These are phyloP conservation scores for Silene uniflora DNA, from an alignment of 148 eudicot genomes.

Conservation along the genomic window DNA sequence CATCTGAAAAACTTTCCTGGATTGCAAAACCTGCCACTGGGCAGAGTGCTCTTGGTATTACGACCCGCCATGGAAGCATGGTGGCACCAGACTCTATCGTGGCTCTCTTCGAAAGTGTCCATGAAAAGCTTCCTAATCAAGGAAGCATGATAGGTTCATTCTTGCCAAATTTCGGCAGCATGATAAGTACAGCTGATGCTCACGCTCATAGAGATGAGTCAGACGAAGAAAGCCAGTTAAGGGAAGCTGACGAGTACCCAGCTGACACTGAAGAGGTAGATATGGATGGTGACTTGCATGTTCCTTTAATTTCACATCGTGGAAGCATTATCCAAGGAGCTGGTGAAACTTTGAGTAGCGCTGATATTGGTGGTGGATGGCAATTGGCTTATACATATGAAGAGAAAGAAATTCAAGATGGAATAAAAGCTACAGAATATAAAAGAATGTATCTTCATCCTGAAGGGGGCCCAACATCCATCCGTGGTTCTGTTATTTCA, in stretches of 20 bases:
- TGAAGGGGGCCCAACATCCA: constrained; percentile 38
- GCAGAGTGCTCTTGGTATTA: constrained; percentile 47
- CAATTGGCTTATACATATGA: constrained; percentile 52
- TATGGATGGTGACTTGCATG: constrained; percentile 54
- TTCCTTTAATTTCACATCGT: constrained; percentile 64
- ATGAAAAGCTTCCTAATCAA: constrained; percentile 62
- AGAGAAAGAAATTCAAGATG: constrained; percentile 55
- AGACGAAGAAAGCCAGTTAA: constrained; percentile 65
- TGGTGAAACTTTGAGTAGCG: constrained; percentile 42
- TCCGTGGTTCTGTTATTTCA: constrained; percentile 56
- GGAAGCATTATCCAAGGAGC: constrained; percentile 50
- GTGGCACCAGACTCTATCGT: constrained; percentile 72
- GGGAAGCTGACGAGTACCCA: constrained; percentile 40
- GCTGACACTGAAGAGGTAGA: constrained; percentile 43
- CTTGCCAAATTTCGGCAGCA: constrained; percentile 72
- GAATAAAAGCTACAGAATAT: constrained; percentile 44
- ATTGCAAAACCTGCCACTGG: constrained; percentile 70
- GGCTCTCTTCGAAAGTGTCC: constrained; percentile 73
- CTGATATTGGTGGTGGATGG: constrained; percentile 85
- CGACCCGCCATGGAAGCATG: constrained; percentile 71
- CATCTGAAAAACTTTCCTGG: constrained; percentile 66
- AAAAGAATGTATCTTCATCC: constrained; percentile 55
- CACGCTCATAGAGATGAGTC: constrained; percentile 48
- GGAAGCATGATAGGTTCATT: constrained; percentile 65
- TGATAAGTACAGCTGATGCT: constrained; percentile 49